Conservation (phyloP, 1,284 basidiomycete species). For the Malassezia nana region DNA sequence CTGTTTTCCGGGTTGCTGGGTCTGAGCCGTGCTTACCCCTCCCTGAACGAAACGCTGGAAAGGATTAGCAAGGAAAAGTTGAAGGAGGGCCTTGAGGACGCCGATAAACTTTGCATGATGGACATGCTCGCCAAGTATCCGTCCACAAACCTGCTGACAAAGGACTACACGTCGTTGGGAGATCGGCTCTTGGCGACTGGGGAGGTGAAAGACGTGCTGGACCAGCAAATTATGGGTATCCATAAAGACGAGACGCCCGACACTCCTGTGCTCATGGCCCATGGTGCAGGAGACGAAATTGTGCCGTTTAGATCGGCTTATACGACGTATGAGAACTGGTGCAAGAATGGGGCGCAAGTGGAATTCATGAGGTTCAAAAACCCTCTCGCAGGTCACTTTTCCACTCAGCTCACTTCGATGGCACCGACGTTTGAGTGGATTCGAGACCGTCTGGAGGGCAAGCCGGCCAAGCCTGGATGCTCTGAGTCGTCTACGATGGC, state of each 20-base stretch:
- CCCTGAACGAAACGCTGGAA: background rate
- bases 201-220: background rate
- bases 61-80: background rate
- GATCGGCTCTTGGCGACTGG: background rate
- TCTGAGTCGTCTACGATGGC: background rate
- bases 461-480: background rate
- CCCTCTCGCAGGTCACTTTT: background rate
- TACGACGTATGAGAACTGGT: constrained; percentile 24
- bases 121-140: constrained; percentile 7
- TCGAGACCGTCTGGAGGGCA: background rate
- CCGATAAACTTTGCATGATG: background rate
- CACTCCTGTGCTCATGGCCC: constrained; percentile 27
- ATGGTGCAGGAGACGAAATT: constrained; percentile 24
- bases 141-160: background rate
- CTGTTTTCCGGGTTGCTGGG: background rate
- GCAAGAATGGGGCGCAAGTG: constrained; percentile 30
- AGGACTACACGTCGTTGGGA: background rate
- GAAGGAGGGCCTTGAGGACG: constrained; percentile 4
- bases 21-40: background rate
- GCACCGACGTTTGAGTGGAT: background rate
- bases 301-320: constrained; percentile 25
- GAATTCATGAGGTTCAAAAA: constrained; percentile 16
- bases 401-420: background rate
- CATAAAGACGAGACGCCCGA: constrained; percentile 9
- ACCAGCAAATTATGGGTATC: background rate